Base-by-base conservation (phyloP, 1,284 basidiomycete genomes). In the Rhodotorula sp. region DNA sequence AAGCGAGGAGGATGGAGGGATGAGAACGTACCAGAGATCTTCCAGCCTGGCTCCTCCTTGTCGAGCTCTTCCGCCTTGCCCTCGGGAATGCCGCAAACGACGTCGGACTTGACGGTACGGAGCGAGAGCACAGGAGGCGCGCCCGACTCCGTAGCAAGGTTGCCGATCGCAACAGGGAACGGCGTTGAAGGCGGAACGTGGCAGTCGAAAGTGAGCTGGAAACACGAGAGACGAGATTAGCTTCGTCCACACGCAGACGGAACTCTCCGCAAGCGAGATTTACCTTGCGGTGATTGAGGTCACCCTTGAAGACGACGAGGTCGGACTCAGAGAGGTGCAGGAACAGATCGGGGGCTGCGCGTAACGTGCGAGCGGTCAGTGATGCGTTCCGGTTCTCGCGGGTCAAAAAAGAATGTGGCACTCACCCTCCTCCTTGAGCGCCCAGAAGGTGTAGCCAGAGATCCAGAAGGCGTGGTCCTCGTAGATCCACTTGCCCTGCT, bases 391-490 rank as follows among this genome's bases (percentile, higher is more conserved):
- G 46, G 6, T 4, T 3, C 7, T n/a, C 18, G 12, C 16, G 15
- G 5, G 52, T 29, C 86, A 39, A 21, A 52, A 7, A 18, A 34
- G 51, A 8, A 52, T 8, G 7, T 3, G 15, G 15, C n/a, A 52
- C 64, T 2, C 34, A 70, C 70, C 68, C 64, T 76, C 69, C 7
- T 61, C 86, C 78, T 90, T 90, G 69, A 98, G 83, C 75, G 94
- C 91, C 94, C 94, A 97, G 84, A 83, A 81, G 15, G 57, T 59
- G 23, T 47, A 65, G 31, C 73, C 57, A 23, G 43, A 34, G 20
- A 71, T 67, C 93, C 93, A 96, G 87, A 94, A 96, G 26, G 95
- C 92, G 79, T 97, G 96, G 82, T 94, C 91, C 82, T 97, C 93
- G 81, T 97, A 98, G 64, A 93, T 87, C 91, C 93, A 97, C 84